Conservation (phyloP, 441 rosid genomes). For the Populus tomentosa region DNA sequence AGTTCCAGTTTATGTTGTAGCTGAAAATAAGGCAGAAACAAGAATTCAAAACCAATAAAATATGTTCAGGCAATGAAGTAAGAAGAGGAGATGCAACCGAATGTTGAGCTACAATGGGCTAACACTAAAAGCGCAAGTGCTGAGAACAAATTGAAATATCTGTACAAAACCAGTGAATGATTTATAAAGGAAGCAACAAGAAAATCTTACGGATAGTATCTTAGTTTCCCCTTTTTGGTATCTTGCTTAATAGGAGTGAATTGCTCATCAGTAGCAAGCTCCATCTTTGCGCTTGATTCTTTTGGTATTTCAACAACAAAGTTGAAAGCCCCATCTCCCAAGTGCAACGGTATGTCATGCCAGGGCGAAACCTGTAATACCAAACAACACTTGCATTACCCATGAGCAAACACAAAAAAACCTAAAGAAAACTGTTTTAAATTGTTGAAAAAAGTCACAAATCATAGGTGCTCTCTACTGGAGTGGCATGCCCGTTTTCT, state of each 20-base stretch:
- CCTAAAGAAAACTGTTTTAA: neutral
- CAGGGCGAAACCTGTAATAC: conserved; percentile 78
- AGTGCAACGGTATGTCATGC: conserved; percentile 86
- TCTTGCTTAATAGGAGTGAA: conserved; percentile 99
- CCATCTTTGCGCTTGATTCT: conserved; percentile 96
- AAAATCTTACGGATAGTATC: conserved; percentile 82
- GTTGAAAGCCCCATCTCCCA: conserved; percentile 85
- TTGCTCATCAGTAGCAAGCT: conserved; percentile 89
- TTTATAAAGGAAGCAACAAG: neutral
- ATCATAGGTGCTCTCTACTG: neutral
- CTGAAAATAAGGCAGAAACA: conserved; percentile 25
- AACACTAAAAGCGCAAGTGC: neutral
- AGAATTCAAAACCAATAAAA: neutral
- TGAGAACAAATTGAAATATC: neutral
- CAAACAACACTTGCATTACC: neutral
- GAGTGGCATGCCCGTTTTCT: neutral
- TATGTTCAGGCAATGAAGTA: neutral
- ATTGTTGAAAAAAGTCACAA: neutral
- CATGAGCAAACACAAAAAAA: neutral
- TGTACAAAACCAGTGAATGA: neutral
- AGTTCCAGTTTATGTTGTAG: conserved; percentile 96
- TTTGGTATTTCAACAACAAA: conserved; percentile 88
- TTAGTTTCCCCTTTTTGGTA: conserved; percentile 85
- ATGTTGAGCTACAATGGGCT: neutral
- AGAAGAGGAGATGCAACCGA: neutral